Percentiles rank a stretch among this genome's conserved stretches.
These are phyloP conservation scores for Lasiodiplodia theobromae DNA, from an alignment of 2,329 filamentous ascomycete species.

Conservation along the genomic window DNA sequence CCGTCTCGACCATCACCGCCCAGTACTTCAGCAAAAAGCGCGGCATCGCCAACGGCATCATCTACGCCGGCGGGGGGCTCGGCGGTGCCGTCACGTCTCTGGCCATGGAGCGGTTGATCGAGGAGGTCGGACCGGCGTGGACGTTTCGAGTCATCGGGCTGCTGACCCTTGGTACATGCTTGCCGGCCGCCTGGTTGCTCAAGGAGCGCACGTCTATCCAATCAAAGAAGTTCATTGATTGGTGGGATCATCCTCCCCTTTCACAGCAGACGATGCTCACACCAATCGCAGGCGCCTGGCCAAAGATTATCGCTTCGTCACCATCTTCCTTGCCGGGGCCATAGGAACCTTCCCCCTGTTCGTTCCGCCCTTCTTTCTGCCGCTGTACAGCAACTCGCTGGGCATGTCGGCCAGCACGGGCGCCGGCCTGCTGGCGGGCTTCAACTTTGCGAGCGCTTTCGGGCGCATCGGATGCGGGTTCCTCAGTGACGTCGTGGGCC, in stretches of 20 bases:
- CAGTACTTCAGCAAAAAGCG: slow-evolving; percentile 64
- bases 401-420: slow-evolving; percentile 61
- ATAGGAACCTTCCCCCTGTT: slow-evolving; percentile 67
- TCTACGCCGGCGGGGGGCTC: slow-evolving; percentile 62
- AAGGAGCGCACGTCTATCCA: slow-evolving; percentile 52
- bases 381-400: slow-evolving; percentile 63
- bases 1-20: slow-evolving; percentile 41
- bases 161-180: slow-evolving; percentile 59
- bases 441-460: slow-evolving; percentile 66
- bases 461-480: slow-evolving; percentile 64
- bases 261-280: slow-evolving; percentile 9
- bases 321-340: slow-evolving; percentile 62
- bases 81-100: slow-evolving; percentile 63
- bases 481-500: slow-evolving; percentile 47
- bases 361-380: slow-evolving; percentile 68
- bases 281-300: slow-evolving; percentile 56
- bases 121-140: slow-evolving; percentile 57
- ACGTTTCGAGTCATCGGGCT: slow-evolving; percentile 62
- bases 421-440: slow-evolving; percentile 66
- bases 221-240: slow-evolving; percentile 56
- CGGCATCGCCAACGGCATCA: slow-evolving; percentile 63
- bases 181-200: slow-evolving; percentile 64
- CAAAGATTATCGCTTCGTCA: slow-evolving; percentile 58
- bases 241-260: slow-evolving; percentile 43
- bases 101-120: slow-evolving; percentile 57